phyloP scores from a whole-genome alignment of 2,329 filamentous ascomycete species.

The Aspergillus glaucus region DNA sequence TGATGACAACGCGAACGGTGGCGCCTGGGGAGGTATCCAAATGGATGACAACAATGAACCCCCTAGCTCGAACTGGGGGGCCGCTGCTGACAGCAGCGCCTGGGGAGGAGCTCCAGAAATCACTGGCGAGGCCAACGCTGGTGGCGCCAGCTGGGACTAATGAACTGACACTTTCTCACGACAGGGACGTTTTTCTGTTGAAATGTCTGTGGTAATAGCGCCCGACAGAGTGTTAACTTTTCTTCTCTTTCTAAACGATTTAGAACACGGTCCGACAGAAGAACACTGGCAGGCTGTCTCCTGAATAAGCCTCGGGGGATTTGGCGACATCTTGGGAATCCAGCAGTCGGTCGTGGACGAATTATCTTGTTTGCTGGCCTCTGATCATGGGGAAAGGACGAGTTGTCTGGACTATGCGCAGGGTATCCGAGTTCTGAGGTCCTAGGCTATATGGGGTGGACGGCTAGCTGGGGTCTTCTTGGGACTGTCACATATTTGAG shows the following conservation, averaged over 20 bases:
- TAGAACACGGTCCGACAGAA: not conserved
- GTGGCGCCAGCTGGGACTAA: not conserved
- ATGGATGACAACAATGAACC: conserved; percentile 5
- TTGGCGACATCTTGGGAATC: not conserved
- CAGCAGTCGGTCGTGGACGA: not conserved
- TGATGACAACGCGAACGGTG: conserved; percentile 9
- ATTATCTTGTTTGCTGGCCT: not conserved
- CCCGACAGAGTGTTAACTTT: not conserved
- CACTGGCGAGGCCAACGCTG: not conserved
- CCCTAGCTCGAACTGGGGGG: not conserved
- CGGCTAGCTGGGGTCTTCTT: conserved; percentile 1
- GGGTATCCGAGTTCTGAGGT: not conserved
- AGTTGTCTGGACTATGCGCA: not conserved
- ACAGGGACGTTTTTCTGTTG: no score
- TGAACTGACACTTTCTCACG: not conserved
- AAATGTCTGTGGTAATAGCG: no score
- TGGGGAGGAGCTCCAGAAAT: not conserved
- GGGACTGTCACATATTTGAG: not conserved
- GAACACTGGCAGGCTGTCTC: not conserved
- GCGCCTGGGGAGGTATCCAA: conserved; percentile 14
- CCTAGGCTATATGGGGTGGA: not conserved
- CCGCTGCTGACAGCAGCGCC: not conserved
- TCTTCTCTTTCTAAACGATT: not conserved
- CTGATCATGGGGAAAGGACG: not conserved
- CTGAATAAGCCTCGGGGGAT: not conserved